Percentiles rank a stretch among this genome's conserved stretches.
Evolutionary conservation across 257 asterid genomes (phyloP).

Genomic region (Buddleja alternifolia): DNA sequence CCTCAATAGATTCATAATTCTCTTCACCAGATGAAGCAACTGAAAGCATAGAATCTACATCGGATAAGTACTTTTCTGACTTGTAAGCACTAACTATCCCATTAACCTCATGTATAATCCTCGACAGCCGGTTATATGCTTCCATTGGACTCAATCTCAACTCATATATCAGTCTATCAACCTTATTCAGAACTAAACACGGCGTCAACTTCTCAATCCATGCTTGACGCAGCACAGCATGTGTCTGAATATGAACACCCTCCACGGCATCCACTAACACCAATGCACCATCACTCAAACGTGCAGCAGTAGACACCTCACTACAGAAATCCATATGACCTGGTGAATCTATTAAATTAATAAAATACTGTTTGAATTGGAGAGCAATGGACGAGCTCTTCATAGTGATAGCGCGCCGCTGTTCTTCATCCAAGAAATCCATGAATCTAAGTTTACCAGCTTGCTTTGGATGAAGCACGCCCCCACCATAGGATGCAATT

Average conservation of each 20-base stretch:
- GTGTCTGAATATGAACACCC: conserved; percentile 98
- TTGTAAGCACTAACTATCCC: conserved; percentile 80
- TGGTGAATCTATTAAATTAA: conserved; percentile 90
- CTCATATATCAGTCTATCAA: conserved; percentile 78
- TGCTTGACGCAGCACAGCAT: conserved; percentile 89
- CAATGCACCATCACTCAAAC: conserved; percentile 94
- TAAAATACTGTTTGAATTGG: conserved; percentile 49
- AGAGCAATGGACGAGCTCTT: conserved; percentile 90
- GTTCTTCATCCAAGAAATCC: conserved; percentile 98
- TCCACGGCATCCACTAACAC: conserved; percentile 91
- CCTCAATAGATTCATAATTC: conserved; percentile 61
- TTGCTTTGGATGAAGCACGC: conserved; percentile 94
- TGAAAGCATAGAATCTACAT: conserved; percentile 85
- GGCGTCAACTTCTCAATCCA: conserved; percentile 94
- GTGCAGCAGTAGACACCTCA: conserved; percentile 96
- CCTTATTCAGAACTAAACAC: conserved; percentile 81
- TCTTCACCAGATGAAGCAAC: conserved; percentile 53
- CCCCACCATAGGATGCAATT: conserved; percentile 89
- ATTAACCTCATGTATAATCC: conserved; percentile 91
- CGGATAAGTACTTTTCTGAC: conserved; percentile 89
- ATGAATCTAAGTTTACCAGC: conserved; percentile 93
- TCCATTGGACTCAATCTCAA: conserved; percentile 84
- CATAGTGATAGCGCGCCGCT: conserved; percentile 96
- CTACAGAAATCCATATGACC: conserved; percentile 99
- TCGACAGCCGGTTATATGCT: conserved; percentile 70